These are phyloP conservation scores for Fusarium albosuccineum DNA, from an alignment of 2,329 filamentous ascomycete genomes.

Conservation along the genomic window DNA sequence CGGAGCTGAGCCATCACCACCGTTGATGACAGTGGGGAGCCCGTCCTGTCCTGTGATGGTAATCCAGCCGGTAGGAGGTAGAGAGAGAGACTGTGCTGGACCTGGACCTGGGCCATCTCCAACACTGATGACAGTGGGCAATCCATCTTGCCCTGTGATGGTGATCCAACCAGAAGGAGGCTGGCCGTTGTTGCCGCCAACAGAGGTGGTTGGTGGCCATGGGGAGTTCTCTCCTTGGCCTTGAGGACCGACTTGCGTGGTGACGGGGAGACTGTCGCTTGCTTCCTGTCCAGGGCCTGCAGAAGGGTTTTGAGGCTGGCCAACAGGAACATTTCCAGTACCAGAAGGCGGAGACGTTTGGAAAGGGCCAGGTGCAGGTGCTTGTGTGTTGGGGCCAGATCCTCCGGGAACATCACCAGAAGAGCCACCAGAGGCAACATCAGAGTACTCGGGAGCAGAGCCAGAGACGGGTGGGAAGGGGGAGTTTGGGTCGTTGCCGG, in stretches of 20 bases:
- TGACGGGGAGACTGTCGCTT: conserved; percentile 36
- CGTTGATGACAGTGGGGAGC: conserved; percentile 45
- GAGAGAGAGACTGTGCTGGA: conserved; percentile 6
- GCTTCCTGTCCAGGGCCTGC: conserved; percentile 29
- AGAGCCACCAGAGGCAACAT: conserved; percentile 26
- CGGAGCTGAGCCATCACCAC: conserved; percentile 15
- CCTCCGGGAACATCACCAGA: conserved; percentile 31
- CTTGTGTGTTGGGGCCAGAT: conserved; percentile 27
- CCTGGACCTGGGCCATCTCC: conserved; percentile 13
- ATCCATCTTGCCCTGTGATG: conserved; percentile 36
- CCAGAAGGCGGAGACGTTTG: conserved; percentile 24
- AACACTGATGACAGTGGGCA: conserved; percentile 40
- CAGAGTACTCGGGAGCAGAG: conserved; percentile 41
- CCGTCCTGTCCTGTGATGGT: conserved; percentile 44
- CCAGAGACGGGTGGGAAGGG: conserved; percentile 27
- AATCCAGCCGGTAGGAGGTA: conserved; percentile 30
- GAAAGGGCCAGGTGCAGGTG: conserved; percentile 30
- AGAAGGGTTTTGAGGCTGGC: conserved; percentile 23
- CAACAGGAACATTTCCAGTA: conserved; percentile 25
- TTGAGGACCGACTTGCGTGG: conserved; percentile 34
- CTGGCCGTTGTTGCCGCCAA: conserved; percentile 17
- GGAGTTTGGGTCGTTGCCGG: conserved; percentile 14
- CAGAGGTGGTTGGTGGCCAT: conserved; percentile 31
- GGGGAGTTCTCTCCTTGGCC: conserved; percentile 26
- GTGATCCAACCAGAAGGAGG: conserved; percentile 31